These are phyloP conservation scores for Neofusicoccum laricinum DNA, from an alignment of 2,329 filamentous ascomycete species.

Conservation along the genomic window DNA sequence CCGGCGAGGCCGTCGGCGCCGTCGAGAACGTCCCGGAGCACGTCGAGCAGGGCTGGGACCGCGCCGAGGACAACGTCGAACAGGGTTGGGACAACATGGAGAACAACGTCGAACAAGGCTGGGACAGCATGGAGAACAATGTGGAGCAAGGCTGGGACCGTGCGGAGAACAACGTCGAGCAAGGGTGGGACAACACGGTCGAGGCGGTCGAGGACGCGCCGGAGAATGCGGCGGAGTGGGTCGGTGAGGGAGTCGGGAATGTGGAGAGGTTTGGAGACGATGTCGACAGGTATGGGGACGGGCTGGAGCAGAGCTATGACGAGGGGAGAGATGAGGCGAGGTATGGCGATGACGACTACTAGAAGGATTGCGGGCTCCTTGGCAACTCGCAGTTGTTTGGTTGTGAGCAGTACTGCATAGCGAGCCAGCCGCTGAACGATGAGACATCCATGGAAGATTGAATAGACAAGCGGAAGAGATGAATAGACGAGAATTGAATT, in stretches of 20 bases:
- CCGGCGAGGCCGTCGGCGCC: slow-evolving; percentile 24
- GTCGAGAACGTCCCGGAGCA: slow-evolving; percentile 37
- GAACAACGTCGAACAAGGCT: slow-evolving; percentile 27
- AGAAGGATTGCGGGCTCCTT: background rate
- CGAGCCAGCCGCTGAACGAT: too few relatives aligned
- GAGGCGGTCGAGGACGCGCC: slow-evolving; percentile 34
- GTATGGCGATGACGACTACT: slow-evolving; percentile 2
- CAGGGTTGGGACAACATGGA: slow-evolving; percentile 30
- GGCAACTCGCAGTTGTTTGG: too few relatives aligned
- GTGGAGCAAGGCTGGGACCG: slow-evolving; percentile 29
- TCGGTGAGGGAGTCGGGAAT: slow-evolving; percentile 41
- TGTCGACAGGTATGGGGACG: slow-evolving; percentile 12
- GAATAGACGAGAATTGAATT: too few relatives aligned
- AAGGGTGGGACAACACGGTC: slow-evolving; percentile 30
- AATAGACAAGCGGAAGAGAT: too few relatives aligned
- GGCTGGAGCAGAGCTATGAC: slow-evolving; percentile 16
- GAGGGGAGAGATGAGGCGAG: slow-evolving; percentile 11
- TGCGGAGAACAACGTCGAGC: slow-evolving; percentile 27
- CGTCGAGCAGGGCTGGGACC: slow-evolving; percentile 27
- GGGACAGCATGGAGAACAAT: slow-evolving; percentile 30
- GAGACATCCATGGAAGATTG: too few relatives aligned
- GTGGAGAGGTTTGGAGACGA: slow-evolving; percentile 33
- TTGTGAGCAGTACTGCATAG: too few relatives aligned
- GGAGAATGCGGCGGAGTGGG: slow-evolving; percentile 37
- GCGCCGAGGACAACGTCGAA: slow-evolving; percentile 28